phyloP scores from a whole-genome alignment of 2,329 filamentous ascomycete species.

The Camillea tinctor region DNA sequence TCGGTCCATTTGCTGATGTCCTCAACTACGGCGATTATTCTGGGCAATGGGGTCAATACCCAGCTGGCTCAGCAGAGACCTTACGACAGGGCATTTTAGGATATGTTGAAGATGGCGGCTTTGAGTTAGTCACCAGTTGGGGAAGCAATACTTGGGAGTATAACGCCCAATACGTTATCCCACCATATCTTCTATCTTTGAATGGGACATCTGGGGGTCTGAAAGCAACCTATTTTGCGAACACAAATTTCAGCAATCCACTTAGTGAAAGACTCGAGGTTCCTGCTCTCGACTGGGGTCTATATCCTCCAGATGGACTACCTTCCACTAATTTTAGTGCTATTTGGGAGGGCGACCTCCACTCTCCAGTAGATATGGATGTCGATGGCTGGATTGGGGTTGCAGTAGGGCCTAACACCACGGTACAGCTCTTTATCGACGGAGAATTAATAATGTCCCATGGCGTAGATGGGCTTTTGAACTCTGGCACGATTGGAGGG shows the following conservation, averaged over 20 bases:
- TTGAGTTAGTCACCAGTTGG: slow-evolving; percentile 40
- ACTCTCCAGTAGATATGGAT: slow-evolving; percentile 36
- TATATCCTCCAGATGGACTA: slow-evolving; percentile 42
- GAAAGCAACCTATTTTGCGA: slow-evolving; percentile 40
- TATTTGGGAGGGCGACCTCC: slow-evolving; percentile 40
- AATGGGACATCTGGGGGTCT: slow-evolving; percentile 39
- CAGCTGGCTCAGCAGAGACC: slow-evolving; percentile 38
- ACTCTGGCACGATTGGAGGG: slow-evolving; percentile 35
- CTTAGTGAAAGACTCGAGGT: slow-evolving; percentile 32
- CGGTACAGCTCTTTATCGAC: slow-evolving; percentile 38
- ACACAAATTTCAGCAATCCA: slow-evolving; percentile 37
- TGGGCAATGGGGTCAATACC: slow-evolving; percentile 40
- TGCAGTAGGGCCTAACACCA: slow-evolving; percentile 40
- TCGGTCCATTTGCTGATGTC: slow-evolving; percentile 41
- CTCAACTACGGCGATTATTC: slow-evolving; percentile 46
- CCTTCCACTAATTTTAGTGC: slow-evolving; percentile 45
- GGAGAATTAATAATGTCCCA: slow-evolving; percentile 27
- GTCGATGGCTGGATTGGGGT: slow-evolving; percentile 44
- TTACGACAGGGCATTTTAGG: slow-evolving; percentile 37
- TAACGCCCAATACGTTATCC: slow-evolving; percentile 43
- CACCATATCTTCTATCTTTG: slow-evolving; percentile 39
- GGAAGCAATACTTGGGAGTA: slow-evolving; percentile 44
- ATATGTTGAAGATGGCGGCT: slow-evolving; percentile 25
- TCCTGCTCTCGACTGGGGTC: slow-evolving; percentile 43
- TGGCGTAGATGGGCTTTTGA: slow-evolving; percentile 24